A percentile compares a stretch with the other conserved stretches of the same genome.
These are phyloP conservation scores for Neofusicoccum parvum DNA, from an alignment of 2,329 filamentous ascomycete species.

Conservation along the genomic window DNA sequence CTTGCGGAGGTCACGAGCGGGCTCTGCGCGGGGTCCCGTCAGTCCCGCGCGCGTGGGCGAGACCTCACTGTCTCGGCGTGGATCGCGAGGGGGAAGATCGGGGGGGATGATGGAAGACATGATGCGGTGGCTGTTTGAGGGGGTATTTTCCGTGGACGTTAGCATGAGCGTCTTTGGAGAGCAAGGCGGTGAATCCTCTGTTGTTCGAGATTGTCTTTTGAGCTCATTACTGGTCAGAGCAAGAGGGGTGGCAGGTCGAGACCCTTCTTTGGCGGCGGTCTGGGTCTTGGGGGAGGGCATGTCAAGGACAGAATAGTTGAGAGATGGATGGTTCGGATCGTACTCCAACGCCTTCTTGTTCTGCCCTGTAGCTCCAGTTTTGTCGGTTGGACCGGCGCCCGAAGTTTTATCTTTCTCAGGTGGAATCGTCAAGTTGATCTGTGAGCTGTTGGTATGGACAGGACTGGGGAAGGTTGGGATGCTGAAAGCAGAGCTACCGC, in stretches of 20 bases:
- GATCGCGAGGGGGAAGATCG: slow-evolving; percentile 28
- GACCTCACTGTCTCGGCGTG: slow-evolving; percentile 14
- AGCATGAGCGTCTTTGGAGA: slow-evolving; percentile 41
- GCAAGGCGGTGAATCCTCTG: slow-evolving; percentile 32
- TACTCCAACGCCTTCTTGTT: slow-evolving; percentile 22
- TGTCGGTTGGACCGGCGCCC: background rate
- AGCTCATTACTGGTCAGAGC: too few species aligned
- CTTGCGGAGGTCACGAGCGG: slow-evolving; percentile 33
- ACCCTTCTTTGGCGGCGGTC: background rate
- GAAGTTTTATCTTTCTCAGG: background rate
- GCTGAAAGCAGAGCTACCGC: slow-evolving; percentile 34
- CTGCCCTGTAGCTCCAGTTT: background rate
- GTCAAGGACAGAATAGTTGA: background rate
- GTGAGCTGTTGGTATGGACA: background rate
- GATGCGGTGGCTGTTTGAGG: background rate
- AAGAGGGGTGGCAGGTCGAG: background rate
- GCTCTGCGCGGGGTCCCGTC: slow-evolving; percentile 33
- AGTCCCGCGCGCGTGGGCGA: slow-evolving; percentile 14
- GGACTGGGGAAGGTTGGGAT: slow-evolving; percentile 41
- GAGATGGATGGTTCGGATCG: slow-evolving; percentile 25
- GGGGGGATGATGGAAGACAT: slow-evolving; percentile 25
- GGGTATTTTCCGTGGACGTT: slow-evolving; percentile 13
- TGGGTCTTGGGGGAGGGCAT: background rate
- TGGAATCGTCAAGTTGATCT: background rate
- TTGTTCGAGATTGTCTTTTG: too few species aligned